Evolutionary conservation across 768 basidiomycete species (phyloP).

Genomic region (Amanita jacksonii): DNA sequence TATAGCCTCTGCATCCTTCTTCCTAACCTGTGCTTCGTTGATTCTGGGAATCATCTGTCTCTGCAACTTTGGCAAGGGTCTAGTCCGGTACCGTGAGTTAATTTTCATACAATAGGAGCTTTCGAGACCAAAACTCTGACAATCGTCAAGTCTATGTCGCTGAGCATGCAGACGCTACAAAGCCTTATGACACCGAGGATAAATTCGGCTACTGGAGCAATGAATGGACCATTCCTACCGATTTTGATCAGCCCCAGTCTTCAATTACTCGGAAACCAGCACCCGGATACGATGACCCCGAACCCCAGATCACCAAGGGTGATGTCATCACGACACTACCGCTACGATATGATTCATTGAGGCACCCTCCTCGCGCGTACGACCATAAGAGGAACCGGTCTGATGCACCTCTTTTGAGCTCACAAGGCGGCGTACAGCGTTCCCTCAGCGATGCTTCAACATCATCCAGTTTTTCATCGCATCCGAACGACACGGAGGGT

Average conservation of each 20-base stretch:
- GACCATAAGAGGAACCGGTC: background rate
- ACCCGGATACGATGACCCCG: background rate
- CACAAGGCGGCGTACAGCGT: background rate
- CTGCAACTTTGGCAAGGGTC: slow-evolving; percentile 70
- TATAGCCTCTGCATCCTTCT: slow-evolving; percentile 48
- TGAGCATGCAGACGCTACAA: too few relatives aligned
- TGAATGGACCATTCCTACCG: slow-evolving; percentile 46
- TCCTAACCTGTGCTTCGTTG: slow-evolving; percentile 45
- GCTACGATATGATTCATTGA: background rate
- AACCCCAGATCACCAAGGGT: background rate
- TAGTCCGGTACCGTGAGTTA: slow-evolving; percentile 53
- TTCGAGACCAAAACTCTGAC: too few relatives aligned
- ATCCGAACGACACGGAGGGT: background rate
- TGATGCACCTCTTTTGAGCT: background rate
- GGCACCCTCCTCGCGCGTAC: background rate
- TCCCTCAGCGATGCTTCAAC: background rate
- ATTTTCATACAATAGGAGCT: background rate
- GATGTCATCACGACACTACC: background rate
- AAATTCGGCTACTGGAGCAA: slow-evolving; percentile 58
- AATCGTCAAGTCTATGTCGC: too few relatives aligned
- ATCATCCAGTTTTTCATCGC: background rate
- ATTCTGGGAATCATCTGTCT: slow-evolving; percentile 59
- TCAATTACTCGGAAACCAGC: background rate
- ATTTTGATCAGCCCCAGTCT: slow-evolving; percentile 27
- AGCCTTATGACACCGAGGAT: slow-evolving; percentile 37